Conservation (phyloP, 306 rosid species). For the Sophora flavescens region DNA sequence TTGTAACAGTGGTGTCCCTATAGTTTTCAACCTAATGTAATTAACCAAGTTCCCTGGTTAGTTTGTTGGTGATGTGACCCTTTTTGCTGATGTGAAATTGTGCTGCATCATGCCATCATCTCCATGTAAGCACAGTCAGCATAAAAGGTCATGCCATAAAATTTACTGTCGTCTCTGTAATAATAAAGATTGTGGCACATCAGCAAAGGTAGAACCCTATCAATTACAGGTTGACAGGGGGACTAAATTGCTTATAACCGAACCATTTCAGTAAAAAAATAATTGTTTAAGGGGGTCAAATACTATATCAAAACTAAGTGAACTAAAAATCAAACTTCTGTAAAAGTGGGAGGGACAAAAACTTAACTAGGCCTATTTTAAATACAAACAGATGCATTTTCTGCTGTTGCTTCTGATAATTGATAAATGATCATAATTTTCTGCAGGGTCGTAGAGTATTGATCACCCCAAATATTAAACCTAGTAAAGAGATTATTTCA, state of each 20-base stretch:
- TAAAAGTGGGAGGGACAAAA: conserved; percentile 8
- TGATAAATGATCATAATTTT: conserved; percentile 39
- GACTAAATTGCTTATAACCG: conserved; percentile 6
- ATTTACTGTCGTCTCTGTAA: not conserved
- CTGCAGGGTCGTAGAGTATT: conserved; percentile 84
- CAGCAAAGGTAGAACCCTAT: not conserved
- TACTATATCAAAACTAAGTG: conserved; percentile 23
- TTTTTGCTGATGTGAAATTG: not conserved
- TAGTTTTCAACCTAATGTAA: not conserved
- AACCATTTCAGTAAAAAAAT: conserved; percentile 8
- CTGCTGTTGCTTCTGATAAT: conserved; percentile 38
- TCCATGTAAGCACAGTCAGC: conserved; percentile 11
- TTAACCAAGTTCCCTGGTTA: conserved; percentile 1
- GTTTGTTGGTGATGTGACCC: not conserved
- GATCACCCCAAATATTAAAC: conserved; percentile 85
- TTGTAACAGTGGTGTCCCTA: not conserved
- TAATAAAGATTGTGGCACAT: conserved; percentile 8
- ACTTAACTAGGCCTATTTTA: conserved; percentile 6
- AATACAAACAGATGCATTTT: conserved; percentile 36
- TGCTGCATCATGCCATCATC: conserved; percentile 27
- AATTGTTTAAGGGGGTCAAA: conserved; percentile 32
- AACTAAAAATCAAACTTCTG: conserved; percentile 6
- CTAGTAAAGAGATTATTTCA: conserved; percentile 77
- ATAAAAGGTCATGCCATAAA: not conserved
- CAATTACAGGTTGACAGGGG: not conserved